These are phyloP conservation scores for Cytospora piceicola DNA, from an alignment of 2,329 filamentous ascomycete genomes.

Conservation along the genomic window DNA sequence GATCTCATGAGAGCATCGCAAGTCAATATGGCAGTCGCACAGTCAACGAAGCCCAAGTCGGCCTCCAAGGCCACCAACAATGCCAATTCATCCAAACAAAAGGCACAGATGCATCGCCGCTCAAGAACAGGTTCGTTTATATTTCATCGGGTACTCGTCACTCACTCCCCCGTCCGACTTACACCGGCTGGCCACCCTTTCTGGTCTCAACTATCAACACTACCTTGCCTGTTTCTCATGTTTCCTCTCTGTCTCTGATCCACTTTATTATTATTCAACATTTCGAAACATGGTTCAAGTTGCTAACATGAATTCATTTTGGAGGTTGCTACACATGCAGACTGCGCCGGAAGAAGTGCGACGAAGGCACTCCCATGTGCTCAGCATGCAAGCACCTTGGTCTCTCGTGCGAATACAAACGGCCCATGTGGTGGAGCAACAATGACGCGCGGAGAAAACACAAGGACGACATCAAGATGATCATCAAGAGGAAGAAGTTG, in stretches of 20 bases:
- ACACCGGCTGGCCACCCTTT: slow-evolving; percentile 7
- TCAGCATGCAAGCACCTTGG: slow-evolving; percentile 74
- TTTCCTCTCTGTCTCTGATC: slow-evolving; percentile 29
- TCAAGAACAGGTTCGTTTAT: slow-evolving; percentile 83
- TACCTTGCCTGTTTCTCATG: slow-evolving; percentile 35
- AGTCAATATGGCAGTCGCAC: slow-evolving; percentile 66
- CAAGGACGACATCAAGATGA: slow-evolving; percentile 95
- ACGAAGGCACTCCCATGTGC: slow-evolving; percentile 66
- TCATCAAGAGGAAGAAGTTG: slow-evolving; percentile 96
- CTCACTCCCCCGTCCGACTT: slow-evolving; percentile 7
- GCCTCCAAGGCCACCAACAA: slow-evolving; percentile 55
- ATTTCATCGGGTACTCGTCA: slow-evolving; percentile 33
- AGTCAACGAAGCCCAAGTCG: slow-evolving; percentile 62
- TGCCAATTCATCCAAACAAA: slow-evolving; percentile 62
- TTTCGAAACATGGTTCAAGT: slow-evolving; percentile 26
- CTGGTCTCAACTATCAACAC: slow-evolving; percentile 27
- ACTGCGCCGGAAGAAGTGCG: slow-evolving; percentile 70
- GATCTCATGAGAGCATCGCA: slow-evolving; percentile 53
- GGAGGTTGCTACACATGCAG: slow-evolving; percentile 71
- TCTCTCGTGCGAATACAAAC: slow-evolving; percentile 92
- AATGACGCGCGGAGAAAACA: slow-evolving; percentile 81
- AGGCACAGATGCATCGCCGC: slow-evolving; percentile 87
- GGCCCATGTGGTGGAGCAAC: slow-evolving; percentile 97
- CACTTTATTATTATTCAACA: neutral
- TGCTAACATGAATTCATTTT: slow-evolving; percentile 39